phyloP scores from a whole-genome alignment of 2,329 filamentous ascomycete species.

The Penicillium digitatum region DNA sequence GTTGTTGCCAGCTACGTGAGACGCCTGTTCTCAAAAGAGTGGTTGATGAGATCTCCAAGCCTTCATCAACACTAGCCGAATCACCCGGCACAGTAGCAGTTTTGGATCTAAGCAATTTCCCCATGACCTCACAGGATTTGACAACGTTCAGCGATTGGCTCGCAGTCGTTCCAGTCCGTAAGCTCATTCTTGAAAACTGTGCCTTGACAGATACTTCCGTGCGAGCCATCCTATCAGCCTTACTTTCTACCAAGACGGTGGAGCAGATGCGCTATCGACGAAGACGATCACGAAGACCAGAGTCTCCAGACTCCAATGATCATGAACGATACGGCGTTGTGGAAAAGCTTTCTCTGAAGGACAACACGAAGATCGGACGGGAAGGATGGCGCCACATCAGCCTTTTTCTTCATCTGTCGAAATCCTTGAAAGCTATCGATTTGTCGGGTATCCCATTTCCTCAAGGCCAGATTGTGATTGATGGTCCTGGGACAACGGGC shows the following conservation, averaged over 20 bases:
- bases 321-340: slow-evolving; percentile 60
- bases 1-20: slow-evolving; percentile 91
- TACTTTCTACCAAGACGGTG: slow-evolving; percentile 72
- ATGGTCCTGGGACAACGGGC: slow-evolving; percentile 19
- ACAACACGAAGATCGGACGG: slow-evolving; percentile 76
- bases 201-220: slow-evolving; percentile 82
- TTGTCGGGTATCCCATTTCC: slow-evolving; percentile 81
- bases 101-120: slow-evolving; percentile 79
- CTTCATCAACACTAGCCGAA: slow-evolving; percentile 59
- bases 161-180: slow-evolving; percentile 84
- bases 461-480: slow-evolving; percentile 31
- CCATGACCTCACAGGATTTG: slow-evolving; percentile 76
- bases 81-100: slow-evolving; percentile 73
- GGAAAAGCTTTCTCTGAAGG: slow-evolving; percentile 81
- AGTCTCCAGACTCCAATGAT: slow-evolving; percentile 29
- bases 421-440: slow-evolving; percentile 79
- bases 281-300: slow-evolving; percentile 37
- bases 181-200: slow-evolving; percentile 81
- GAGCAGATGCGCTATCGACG: slow-evolving; percentile 53
- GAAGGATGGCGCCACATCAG: slow-evolving; percentile 91
- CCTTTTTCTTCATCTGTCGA: slow-evolving; percentile 85
- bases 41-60: slow-evolving; percentile 76
- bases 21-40: slow-evolving; percentile 89
- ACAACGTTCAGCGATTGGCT: slow-evolving; percentile 89
- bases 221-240: slow-evolving; percentile 77